A percentile compares a stretch with the other conserved stretches of the same genome.
Evolutionary conservation across 1,284 basidiomycete species (phyloP).

Genomic region (Anthracocystis walkeri): DNA sequence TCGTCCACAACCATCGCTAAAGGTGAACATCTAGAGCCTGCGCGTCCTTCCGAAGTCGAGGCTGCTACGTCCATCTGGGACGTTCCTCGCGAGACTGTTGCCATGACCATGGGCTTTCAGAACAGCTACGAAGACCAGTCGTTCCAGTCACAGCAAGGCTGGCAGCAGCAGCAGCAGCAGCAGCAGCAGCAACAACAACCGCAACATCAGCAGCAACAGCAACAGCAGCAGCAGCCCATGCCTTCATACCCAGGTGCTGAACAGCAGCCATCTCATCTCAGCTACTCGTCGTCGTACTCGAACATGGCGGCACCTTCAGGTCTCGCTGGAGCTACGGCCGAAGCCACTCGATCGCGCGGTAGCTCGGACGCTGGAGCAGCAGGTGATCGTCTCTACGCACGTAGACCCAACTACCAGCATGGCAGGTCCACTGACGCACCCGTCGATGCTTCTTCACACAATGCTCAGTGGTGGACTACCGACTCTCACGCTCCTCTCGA

Average conservation of each 20-base stretch:
- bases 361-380: slow-evolving; percentile 15
- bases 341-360: slow-evolving; percentile 25
- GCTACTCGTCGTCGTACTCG: slow-evolving; percentile 25
- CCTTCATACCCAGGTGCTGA: slow-evolving; percentile 14
- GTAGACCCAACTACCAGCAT: slow-evolving; percentile 31
- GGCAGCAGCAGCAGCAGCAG: slow-evolving; percentile 35
- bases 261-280: slow-evolving; percentile 14
- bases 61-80: slow-evolving; percentile 50
- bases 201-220: not conserved
- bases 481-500: slow-evolving; percentile 18
- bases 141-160: slow-evolving; percentile 25
- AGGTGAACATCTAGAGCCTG: slow-evolving; percentile 35
- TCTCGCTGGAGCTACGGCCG: slow-evolving; percentile 26
- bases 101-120: slow-evolving; percentile 53
- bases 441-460: slow-evolving; percentile 22
- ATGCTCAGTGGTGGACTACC: slow-evolving; percentile 31
- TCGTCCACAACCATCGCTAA: slow-evolving; percentile 8
- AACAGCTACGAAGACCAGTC: slow-evolving; percentile 38
- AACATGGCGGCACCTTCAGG: slow-evolving; percentile 39
- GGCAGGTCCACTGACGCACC: slow-evolving; percentile 17
- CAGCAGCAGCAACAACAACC: slow-evolving; percentile 12
- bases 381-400: slow-evolving; percentile 30
- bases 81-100: slow-evolving; percentile 44
- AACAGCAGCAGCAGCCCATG: slow-evolving; percentile 5
- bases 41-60: slow-evolving; percentile 40